Evolutionary conservation across 441 rosid genomes (phyloP).

Genomic region (Pelargonium cotyledonis): DNA sequence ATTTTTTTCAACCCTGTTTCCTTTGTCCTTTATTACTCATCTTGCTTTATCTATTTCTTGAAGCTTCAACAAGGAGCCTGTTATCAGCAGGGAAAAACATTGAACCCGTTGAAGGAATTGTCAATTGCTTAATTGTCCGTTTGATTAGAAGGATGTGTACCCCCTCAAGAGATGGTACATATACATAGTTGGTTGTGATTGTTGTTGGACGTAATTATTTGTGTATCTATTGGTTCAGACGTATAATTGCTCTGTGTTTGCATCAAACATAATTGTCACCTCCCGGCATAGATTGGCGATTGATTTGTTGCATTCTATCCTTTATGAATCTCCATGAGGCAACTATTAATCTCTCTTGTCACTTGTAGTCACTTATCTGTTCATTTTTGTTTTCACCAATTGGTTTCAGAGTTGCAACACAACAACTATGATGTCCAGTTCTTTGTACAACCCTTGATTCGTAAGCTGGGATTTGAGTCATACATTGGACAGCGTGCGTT

Average conservation of each 20-base stretch:
- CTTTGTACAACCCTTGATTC: constrained; percentile 66
- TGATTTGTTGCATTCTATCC: neutral
- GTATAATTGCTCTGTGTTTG: neutral
- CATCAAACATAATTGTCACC: too few relatives aligned
- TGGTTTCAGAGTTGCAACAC: constrained; percentile 33
- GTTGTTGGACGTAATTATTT: neutral
- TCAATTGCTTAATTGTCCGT: constrained; percentile 43
- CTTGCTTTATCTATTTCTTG: constrained; percentile 13
- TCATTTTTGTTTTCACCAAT: constrained; percentile 20
- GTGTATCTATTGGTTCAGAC: neutral
- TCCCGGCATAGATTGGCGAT: too few relatives aligned
- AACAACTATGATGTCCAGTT: constrained; percentile 37
- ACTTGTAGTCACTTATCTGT: neutral
- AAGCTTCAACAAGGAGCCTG: constrained; percentile 59
- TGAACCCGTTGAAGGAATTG: constrained; percentile 50
- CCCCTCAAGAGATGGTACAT: constrained; percentile 42
- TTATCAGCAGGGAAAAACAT: constrained; percentile 38
- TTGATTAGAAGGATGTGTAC: constrained; percentile 62
- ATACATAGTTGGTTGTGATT: constrained; percentile 19
- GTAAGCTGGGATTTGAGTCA: constrained; percentile 61
- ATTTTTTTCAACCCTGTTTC: too few relatives aligned
- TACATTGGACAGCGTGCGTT: constrained; percentile 65
- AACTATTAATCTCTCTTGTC: neutral
- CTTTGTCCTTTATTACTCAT: neutral
- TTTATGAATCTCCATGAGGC: constrained; percentile 4